Evolutionary conservation across 1,284 basidiomycete genomes (phyloP).

Genomic region (Tranzscheliella williamsii): DNA sequence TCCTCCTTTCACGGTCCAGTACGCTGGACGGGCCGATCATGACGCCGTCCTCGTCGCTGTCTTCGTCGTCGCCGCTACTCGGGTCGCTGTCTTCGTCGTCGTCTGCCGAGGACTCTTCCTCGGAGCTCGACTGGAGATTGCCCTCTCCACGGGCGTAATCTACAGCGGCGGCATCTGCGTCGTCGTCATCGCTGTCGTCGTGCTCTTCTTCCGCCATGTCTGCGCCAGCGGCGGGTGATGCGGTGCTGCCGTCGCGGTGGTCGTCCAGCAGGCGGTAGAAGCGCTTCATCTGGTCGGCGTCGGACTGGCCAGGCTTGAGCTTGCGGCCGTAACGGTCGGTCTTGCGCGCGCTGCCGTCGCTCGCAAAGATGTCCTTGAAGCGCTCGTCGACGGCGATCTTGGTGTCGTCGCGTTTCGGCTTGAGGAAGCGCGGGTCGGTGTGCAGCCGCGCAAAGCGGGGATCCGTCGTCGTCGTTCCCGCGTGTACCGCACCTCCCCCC

Average conservation of each 20-base stretch:
- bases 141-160: slow-evolving; percentile 84
- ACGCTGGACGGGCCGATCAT: slow-evolving; percentile 42
- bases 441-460: slow-evolving; percentile 78
- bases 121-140: slow-evolving; percentile 47
- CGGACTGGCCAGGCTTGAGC: slow-evolving; percentile 60
- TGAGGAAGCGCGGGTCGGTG: slow-evolving; percentile 89
- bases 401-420: slow-evolving; percentile 75
- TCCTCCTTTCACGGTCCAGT: slow-evolving; percentile 24
- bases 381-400: slow-evolving; percentile 90
- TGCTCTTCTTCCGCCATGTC: slow-evolving; percentile 44
- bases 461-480: slow-evolving; percentile 32
- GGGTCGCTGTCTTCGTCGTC: slow-evolving; percentile 27
- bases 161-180: slow-evolving; percentile 1
- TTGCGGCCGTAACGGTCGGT: slow-evolving; percentile 91
- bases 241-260: slow-evolving; percentile 64
- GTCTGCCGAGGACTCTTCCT: slow-evolving; percentile 39
- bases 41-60: slow-evolving; percentile 53
- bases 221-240: too few species aligned
- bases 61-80: slow-evolving; percentile 69
- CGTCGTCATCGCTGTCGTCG: slow-evolving; percentile 17
- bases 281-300: slow-evolving; percentile 44
- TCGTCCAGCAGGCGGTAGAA: slow-evolving; percentile 53
- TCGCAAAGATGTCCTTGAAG: slow-evolving; percentile 69
- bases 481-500: too few species aligned
- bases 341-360: slow-evolving; percentile 58